Evolutionary conservation across 1,284 basidiomycete genomes (phyloP).

Genomic region (Ceratobasidium sp.): DNA sequence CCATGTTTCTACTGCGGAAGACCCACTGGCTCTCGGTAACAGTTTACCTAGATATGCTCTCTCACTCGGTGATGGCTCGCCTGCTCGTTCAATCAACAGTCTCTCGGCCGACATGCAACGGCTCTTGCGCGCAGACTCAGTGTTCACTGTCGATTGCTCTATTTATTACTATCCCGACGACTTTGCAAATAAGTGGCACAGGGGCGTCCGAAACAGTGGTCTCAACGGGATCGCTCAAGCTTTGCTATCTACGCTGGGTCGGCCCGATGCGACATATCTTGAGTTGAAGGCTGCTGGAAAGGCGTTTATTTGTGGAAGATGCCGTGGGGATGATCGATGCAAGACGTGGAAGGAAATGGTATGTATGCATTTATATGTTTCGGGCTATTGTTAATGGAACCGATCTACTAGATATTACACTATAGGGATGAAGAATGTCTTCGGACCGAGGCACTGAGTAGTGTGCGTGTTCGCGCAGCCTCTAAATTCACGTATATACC

Average conservation of each 20-base stretch:
- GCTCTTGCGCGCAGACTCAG: constrained; percentile 31
- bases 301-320: constrained; percentile 19
- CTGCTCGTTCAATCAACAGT: neutral
- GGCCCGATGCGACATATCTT: constrained; percentile 15
- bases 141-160: neutral
- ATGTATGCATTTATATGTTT: neutral
- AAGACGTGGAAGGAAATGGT: constrained; percentile 20
- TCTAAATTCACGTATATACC: neutral
- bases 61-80: neutral
- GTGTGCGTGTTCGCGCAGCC: constrained; percentile 1
- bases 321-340: neutral
- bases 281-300: constrained; percentile 23
- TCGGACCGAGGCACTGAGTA: neutral
- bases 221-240: neutral
- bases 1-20: neutral
- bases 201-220: neutral
- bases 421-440: neutral
- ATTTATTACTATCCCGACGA: constrained; percentile 15
- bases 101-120: constrained; percentile 9
- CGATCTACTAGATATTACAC: constrained; percentile 4
- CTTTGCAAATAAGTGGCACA: neutral
- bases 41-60: neutral
- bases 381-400: neutral
- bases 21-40: neutral
- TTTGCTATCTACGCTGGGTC: neutral